Evolutionary conservation across 805 yeast species (phyloP).

Genomic region (Pichia membranifaciens): DNA sequence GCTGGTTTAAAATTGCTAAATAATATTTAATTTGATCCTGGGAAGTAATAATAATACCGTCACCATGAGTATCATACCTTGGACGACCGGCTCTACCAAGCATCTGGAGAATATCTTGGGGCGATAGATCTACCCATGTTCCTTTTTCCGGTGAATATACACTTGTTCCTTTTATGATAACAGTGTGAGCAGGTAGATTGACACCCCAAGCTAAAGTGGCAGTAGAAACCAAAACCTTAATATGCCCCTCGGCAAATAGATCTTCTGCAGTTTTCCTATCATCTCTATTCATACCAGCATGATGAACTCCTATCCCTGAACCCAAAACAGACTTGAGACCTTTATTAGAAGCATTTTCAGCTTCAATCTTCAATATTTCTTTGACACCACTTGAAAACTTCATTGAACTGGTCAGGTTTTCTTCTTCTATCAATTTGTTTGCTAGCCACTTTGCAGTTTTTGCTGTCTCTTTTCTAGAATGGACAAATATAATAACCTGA

Average conservation of each 20-base stretch:
- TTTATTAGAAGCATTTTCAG: slow-evolving; percentile 47
- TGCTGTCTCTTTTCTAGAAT: slow-evolving; percentile 86
- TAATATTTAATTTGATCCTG: slow-evolving; percentile 84
- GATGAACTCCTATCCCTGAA: slow-evolving; percentile 82
- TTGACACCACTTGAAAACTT: slow-evolving; percentile 50
- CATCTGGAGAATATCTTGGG: slow-evolving; percentile 95
- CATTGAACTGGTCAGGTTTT: slow-evolving; percentile 37
- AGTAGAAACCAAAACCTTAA: slow-evolving; percentile 81
- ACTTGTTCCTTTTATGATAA: slow-evolving; percentile 88
- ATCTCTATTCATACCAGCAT: slow-evolving; percentile 73
- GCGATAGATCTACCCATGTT: slow-evolving; percentile 83
- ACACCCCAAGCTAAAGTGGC: slow-evolving; percentile 98
- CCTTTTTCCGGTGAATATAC: slow-evolving; percentile 89
- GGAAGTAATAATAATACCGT: slow-evolving; percentile 86
- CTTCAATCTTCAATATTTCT: slow-evolving; percentile 60
- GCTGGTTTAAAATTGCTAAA: slow-evolving; percentile 84
- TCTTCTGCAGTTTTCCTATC: slow-evolving; percentile 82
- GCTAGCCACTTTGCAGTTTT: slow-evolving; percentile 74
- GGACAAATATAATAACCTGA: slow-evolving; percentile 87
- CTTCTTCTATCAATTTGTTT: slow-evolving; percentile 54
- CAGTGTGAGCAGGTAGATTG: slow-evolving; percentile 91
- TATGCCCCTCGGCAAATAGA: slow-evolving; percentile 78
- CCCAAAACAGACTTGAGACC: slow-evolving; percentile 56
- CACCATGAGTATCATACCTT: slow-evolving; percentile 85
- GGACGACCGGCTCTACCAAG: slow-evolving; percentile 99